Evolutionary conservation across 2,329 filamentous ascomycete species (phyloP), one percentile per base, ranked within the genome.

Genomic region (Whalleya microplaca): DNA sequence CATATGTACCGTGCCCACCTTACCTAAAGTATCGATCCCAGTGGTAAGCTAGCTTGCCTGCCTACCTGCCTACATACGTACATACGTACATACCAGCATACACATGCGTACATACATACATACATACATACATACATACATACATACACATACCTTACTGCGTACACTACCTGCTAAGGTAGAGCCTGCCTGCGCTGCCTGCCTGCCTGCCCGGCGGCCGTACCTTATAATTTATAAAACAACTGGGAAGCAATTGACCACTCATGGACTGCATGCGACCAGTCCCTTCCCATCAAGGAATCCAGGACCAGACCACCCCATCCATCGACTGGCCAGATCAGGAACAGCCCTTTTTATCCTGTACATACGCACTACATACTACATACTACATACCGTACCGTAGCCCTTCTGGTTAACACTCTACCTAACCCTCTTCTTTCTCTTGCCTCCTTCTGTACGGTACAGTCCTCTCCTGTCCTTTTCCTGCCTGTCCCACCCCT

Each of bases 321-420:
- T 48, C 48, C 54, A 56, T 53, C 21, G 10, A 61, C 57, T 56
- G 57, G 60, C 60, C 58, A 61, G 55, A 61, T 62, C 58, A 63
- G 60, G 60, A 58, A 61, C 60, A 63, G 60, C 60, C 48, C 50
- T 62, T 46, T 45, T n/a, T 50, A 48, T 49, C 47, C 42, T 62
- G n/a, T n/a, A n/a, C n/a, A n/a, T n/a, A n/a, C n/a, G n/a, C n/a
- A n/a, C n/a, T n/a, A n/a, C n/a, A n/a, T n/a, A n/a, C n/a, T n/a
- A n/a, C n/a, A n/a, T n/a, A n/a, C n/a, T n/a, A n/a, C n/a, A n/a
- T n/a, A n/a, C n/a, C n/a, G n/a, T n/a, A n/a, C n/a, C n/a, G n/a
- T n/a, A n/a, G n/a, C n/a, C n/a, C n/a, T n/a, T n/a, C n/a, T n/a
- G n/a, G n/a, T n/a, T n/a, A n/a, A n/a, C n/a, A n/a, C n/a, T n/a